phyloP scores from a whole-genome alignment of 2,329 filamentous ascomycete species.

The Botryotinia calthae region DNA sequence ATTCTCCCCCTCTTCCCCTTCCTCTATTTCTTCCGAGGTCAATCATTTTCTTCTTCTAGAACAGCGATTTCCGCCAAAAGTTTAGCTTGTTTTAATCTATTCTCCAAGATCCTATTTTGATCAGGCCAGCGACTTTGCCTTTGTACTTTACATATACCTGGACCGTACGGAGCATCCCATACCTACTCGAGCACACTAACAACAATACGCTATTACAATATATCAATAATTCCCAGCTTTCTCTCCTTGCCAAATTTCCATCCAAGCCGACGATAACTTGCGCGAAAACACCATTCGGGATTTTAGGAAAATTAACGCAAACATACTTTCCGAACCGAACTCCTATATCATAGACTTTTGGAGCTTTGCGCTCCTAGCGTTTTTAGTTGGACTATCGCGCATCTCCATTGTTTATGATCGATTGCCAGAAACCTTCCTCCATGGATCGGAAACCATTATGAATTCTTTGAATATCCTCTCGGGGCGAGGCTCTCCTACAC shows the following conservation, averaged over 20 bases:
- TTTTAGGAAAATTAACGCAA: background rate
- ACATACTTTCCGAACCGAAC: slow-evolving; percentile 7
- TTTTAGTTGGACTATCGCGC: slow-evolving; percentile 3
- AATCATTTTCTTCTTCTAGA: background rate
- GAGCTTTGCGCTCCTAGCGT: slow-evolving; percentile 17
- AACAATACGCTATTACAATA: background rate
- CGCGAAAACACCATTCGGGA: background rate
- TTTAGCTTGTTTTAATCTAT: slow-evolving; percentile 15
- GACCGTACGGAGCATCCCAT: slow-evolving; percentile 1
- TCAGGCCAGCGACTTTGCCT: background rate
- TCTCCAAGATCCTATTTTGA: background rate
- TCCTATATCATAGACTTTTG: slow-evolving; percentile 12
- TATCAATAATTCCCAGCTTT: slow-evolving; percentile 5
- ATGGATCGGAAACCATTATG: slow-evolving; percentile 68
- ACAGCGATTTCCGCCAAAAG: background rate
- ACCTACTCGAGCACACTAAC: background rate
- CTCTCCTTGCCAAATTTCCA: background rate
- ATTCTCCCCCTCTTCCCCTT: background rate
- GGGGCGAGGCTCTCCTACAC: slow-evolving; percentile 68
- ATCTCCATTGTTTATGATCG: slow-evolving; percentile 17
- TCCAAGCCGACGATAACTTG: background rate
- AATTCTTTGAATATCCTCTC: slow-evolving; percentile 96
- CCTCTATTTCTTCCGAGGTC: background rate
- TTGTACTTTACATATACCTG: background rate
- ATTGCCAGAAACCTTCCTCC: slow-evolving; percentile 29